Conservation (phyloP, 805 yeast genomes). For the Ogataea nitratoaversa region DNA sequence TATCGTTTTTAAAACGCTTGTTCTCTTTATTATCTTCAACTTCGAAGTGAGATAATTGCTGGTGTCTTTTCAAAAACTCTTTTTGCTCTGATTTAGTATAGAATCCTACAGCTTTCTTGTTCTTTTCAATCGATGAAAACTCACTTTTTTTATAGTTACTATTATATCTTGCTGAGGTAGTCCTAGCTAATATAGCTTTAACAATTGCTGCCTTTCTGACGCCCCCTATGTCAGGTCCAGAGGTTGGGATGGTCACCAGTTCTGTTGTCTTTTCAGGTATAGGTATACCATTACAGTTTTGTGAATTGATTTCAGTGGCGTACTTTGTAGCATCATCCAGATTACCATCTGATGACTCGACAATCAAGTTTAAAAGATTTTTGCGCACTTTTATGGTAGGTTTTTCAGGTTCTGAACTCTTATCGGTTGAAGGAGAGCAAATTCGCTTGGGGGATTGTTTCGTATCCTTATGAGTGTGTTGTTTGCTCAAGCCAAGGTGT, state of each 20-base stretch:
- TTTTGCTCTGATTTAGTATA: conserved; percentile 26
- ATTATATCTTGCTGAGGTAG: conserved; percentile 2
- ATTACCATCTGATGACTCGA: conserved; percentile 58
- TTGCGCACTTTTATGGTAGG: conserved; percentile 32
- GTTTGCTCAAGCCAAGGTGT: background rate
- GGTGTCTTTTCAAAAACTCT: conserved; percentile 17
- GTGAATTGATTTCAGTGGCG: conserved; percentile 65
- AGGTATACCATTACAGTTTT: conserved; percentile 58
- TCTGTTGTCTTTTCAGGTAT: conserved; percentile 55
- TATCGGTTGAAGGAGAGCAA: conserved; percentile 37
- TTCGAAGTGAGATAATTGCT: conserved; percentile 7
- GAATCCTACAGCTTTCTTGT: conserved; percentile 21
- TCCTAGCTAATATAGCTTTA: conserved; percentile 29
- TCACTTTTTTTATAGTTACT: background rate
- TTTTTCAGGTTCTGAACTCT: conserved; percentile 22
- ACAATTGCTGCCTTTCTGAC: conserved; percentile 34
- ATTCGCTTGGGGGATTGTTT: conserved; percentile 36
- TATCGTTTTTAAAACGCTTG: conserved; percentile 12
- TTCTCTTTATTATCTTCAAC: conserved; percentile 25
- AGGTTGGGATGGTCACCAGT: conserved; percentile 54
- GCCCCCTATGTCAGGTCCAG: conserved; percentile 30
- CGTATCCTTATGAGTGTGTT: background rate
- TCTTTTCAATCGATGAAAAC: background rate
- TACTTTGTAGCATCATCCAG: conserved; percentile 61
- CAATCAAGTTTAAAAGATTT: conserved; percentile 43